Base-by-base conservation (phyloP, 495 filamentous ascomycete genomes). In the Talaromyces thailandensis region DNA sequence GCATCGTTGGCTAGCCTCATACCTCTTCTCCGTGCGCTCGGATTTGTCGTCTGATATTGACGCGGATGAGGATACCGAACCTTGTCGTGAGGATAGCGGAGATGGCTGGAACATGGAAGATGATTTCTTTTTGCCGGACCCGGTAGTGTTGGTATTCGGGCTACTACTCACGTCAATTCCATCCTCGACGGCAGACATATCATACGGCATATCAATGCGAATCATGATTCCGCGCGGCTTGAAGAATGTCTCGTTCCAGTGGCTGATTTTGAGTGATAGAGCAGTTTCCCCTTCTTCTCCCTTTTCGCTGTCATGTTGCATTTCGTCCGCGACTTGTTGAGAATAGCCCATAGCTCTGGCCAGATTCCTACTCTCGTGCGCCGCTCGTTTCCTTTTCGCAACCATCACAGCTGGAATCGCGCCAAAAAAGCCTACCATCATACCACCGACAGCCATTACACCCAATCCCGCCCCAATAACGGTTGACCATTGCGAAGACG, bases 241-340 rank as follows among this genome's bases (percentile, higher is more conserved):
- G 45, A 77, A 75, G 56, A 72, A 70, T 14, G 57, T 62, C 50
- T 74, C 68, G 62, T 77, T 77, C 75, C 75, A 76, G 6, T 58
- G 23, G 0, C 63, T 61, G 40, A 77, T 69, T 53, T 73, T 69
- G 4, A 52, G 56, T 16, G 68, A 48, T 1, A 77, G 66, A 6
- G 53, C n/a, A 25, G 62, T 58, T 26, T 57, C 24, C 8, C 40
- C 40, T 21, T 48, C 40, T 12, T 28, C 29, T 31, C 11, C 11
- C 18, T 2, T 32, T 28, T 57, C 28, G 3, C 4, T 14, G 21
- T 21, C 28, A 0, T 0, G 64, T 63, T 63, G 68, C 11, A 2
- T 18, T 0, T 55, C 51, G 26, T 64, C 2, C 2, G 26, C 14
- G 14, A 6, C 28, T 31, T 25, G 28, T 3, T 24, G 21, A 6